Evolutionary conservation across 2,329 filamentous ascomycete species (phyloP), one percentile per base, ranked within the genome.

Genomic region (Calonectria pauciramosa): DNA sequence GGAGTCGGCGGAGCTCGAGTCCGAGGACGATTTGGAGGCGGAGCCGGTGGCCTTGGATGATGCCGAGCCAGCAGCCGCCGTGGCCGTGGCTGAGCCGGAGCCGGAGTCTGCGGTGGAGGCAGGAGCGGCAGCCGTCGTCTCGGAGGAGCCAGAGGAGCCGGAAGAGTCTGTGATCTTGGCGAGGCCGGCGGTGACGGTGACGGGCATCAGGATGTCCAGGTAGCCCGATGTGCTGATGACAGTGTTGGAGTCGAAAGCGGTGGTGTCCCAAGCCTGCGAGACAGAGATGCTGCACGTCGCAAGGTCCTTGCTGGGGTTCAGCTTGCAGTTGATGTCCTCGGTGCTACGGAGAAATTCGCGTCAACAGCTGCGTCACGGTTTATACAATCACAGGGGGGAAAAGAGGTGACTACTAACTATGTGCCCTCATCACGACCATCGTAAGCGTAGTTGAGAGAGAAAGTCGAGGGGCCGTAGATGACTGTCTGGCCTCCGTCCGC

Each of bases 101-200:
- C 59, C 67, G 36, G 73, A 52, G 32, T 28, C 44, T 18, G 32
- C 64, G 36, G 72, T 63, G 20, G 73, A 75, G 16, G 44, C 72
- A 32, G 80, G 59, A 11, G 44, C 60, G 36, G 78, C 72, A 52
- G 74, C 72, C 34, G 78, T 77, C 34, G 77, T 78, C 49, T 75
- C 36, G 16, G 54, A 30, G 23, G 51, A 59, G 32, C 8, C 54
- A 23, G 49, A 52, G 41, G 56, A 73, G 4, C 73, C 65, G 54
- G 60, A 20, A 26, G 38, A 28, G 60, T 52, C 68, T 47, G 67
- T 72, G 26, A 87, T 79, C 79, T 86, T 86, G 66, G 86, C 82
- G 41, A 81, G 70, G 5, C 86, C 86, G 20, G 83, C 84, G 23
- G 86, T 86, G 68, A 87, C 75, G 41, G 84, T 85, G 30, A 87